Evolutionary conservation across 768 basidiomycete genomes (phyloP).

Genomic region (Rhizopogon sp.): DNA sequence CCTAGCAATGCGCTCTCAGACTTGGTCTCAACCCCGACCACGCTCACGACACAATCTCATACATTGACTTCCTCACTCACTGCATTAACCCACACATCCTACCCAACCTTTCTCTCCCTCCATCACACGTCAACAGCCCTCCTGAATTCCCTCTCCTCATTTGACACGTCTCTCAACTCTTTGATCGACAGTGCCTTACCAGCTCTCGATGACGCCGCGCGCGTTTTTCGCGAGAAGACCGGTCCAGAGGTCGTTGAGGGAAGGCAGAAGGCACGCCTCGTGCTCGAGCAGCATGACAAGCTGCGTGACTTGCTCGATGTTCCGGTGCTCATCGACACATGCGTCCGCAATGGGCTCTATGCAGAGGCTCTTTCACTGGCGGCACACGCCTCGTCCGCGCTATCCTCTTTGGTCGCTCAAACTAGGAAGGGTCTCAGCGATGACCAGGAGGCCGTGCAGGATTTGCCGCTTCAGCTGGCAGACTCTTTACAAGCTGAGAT

Average conservation of each 20-base stretch:
- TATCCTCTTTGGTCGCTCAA: slow-evolving; percentile 40
- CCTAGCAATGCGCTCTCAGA: slow-evolving; percentile 60
- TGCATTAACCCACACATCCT: slow-evolving; percentile 85
- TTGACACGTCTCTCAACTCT: slow-evolving; percentile 67
- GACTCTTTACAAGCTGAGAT: slow-evolving; percentile 62
- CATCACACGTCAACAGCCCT: slow-evolving; percentile 77
- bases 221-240: slow-evolving; percentile 67
- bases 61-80: slow-evolving; percentile 88
- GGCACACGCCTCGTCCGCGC: slow-evolving; percentile 58
- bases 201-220: slow-evolving; percentile 67
- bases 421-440: slow-evolving; percentile 4
- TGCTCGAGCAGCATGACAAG: slow-evolving; percentile 94
- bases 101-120: slow-evolving; percentile 87
- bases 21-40: slow-evolving; percentile 68
- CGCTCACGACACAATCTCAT: slow-evolving; percentile 78
- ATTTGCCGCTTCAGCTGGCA: slow-evolving; percentile 19
- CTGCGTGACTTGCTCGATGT: slow-evolving; percentile 88
- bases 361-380: slow-evolving; percentile 86
- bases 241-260: slow-evolving; percentile 64
- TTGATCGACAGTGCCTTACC: slow-evolving; percentile 69
- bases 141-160: slow-evolving; percentile 62
- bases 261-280: slow-evolving; percentile 69
- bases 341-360: slow-evolving; percentile 89
- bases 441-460: neutral
- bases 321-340: slow-evolving; percentile 87